Base-by-base conservation (phyloP, 768 basidiomycete species). In the Infundibulicybe gibba region DNA sequence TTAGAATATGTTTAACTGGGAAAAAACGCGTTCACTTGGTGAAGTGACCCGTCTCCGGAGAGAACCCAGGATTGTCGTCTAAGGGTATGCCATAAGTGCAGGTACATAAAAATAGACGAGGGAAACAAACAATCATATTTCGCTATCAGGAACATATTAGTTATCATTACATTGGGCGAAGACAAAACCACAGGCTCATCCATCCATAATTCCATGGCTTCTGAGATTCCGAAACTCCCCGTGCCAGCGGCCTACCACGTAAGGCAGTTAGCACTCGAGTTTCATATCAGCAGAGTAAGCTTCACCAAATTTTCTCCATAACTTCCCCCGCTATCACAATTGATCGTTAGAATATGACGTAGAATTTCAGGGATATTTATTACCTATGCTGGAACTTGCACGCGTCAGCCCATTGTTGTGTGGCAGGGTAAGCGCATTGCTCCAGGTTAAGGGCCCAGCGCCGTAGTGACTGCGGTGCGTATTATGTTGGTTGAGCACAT, bases 251-350 rank as follows among this genome's bases (percentile, higher is more conserved):
- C 53, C 59, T 64, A 41, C 38, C 14, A n/a, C n/a, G n/a, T n/a
- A 8, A 8, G 8, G 25, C 25, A 25, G 15, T 6, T 12, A 25
- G 39, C 12, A 33, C 31, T n/a, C 30, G 15, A 17, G 8, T 25
- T 25, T 25, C 25, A 3, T 8, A 19, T 16, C 21, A 33, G 32
- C 44, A n/a, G 19, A 31, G 31, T 6, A 32, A 32, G 16, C 40
- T 52, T 25, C 35, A 64, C 62, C 45, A 65, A 44, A 40, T 64
- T 65, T 40, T 65, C 64, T 11, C 64, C 64, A 30, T 60, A 63
- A 41, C 47, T 25, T 25, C 25, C 56, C 8, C 52, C 46, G 32
- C 49, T 41, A 16, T 46, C 38, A 35, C 49, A 44, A 20, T n/a
- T 17, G 15, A 15, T 25, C 3, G 20, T 49, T 33, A 50, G 17